phyloP scores from a whole-genome alignment of 345 rosid species.

The Arabidopsis arenosa region DNA sequence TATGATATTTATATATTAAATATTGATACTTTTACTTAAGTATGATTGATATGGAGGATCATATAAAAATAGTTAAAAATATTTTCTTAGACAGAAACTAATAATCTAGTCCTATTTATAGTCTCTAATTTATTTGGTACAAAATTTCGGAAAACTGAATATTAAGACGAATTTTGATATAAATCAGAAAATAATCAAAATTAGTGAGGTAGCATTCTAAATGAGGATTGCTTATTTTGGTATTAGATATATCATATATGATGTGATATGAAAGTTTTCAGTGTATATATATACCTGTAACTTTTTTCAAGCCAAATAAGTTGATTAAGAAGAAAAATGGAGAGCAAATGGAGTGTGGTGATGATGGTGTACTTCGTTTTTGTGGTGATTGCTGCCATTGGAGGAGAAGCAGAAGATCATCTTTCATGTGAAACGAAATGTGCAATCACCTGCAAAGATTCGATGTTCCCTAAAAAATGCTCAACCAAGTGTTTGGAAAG shows the following conservation, averaged over 20 bases:
- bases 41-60: not conserved
- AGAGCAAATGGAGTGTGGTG: constrained; percentile 12
- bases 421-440: constrained; percentile 5
- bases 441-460: not conserved
- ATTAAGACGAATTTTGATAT: not conserved
- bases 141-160: not conserved
- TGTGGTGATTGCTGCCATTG: constrained; percentile 10
- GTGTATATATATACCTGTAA: not conserved
- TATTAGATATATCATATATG: not conserved
- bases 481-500: not conserved
- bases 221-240: not conserved
- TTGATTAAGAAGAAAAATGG: constrained; percentile 20
- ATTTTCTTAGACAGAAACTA: not conserved
- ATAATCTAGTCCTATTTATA: not conserved
- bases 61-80: not conserved
- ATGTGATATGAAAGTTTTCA: not conserved
- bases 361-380: constrained; percentile 1
- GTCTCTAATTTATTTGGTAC: not conserved
- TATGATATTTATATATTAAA: too few relatives aligned
- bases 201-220: not conserved
- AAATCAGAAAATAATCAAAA: not conserved
- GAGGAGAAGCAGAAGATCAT: constrained; percentile 15
- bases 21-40: too few relatives aligned
- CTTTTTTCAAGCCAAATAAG: not conserved
- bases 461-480: not conserved